Evolutionary conservation across 129 eudicot genomes (phyloP).

Genomic region (Chrysanthemum lavandulifolium): DNA sequence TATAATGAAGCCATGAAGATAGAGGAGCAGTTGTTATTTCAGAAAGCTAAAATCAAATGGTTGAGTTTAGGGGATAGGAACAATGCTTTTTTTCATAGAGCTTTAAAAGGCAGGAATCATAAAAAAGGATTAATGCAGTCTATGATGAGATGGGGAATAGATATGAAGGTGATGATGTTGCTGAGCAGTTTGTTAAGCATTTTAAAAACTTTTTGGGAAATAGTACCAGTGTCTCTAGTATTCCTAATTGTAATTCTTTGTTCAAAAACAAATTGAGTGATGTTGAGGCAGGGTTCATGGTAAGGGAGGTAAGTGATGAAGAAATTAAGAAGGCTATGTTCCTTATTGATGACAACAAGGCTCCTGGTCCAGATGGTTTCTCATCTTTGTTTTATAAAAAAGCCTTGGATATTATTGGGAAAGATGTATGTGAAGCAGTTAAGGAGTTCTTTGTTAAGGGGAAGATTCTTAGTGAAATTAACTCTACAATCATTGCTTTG

Average conservation of each 20-base stretch:
- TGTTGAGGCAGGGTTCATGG: neutral
- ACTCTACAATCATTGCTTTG: neutral
- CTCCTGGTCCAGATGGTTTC: neutral
- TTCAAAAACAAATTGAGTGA: too few species aligned
- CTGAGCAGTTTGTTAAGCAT: neutral
- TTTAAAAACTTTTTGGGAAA: neutral
- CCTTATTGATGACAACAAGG: neutral
- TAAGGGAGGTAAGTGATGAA: neutral
- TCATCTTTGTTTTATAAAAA: neutral
- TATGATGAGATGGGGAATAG: neutral
- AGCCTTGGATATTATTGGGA: neutral
- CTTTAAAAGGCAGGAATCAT: neutral
- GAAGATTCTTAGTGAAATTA: neutral
- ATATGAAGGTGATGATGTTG: neutral
- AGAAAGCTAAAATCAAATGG: neutral
- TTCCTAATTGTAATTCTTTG: neutral
- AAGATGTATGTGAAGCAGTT: neutral
- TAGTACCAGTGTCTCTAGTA: too few species aligned
- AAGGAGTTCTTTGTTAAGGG: neutral
- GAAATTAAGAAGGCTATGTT: neutral
- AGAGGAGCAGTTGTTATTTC: neutral
- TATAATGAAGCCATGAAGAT: neutral
- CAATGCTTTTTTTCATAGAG: neutral
- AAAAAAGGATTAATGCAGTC: neutral
- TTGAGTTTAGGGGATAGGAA: neutral